These are phyloP conservation scores for Floccularia luteovirens DNA, from an alignment of 768 basidiomycete species.

Conservation along the genomic window DNA sequence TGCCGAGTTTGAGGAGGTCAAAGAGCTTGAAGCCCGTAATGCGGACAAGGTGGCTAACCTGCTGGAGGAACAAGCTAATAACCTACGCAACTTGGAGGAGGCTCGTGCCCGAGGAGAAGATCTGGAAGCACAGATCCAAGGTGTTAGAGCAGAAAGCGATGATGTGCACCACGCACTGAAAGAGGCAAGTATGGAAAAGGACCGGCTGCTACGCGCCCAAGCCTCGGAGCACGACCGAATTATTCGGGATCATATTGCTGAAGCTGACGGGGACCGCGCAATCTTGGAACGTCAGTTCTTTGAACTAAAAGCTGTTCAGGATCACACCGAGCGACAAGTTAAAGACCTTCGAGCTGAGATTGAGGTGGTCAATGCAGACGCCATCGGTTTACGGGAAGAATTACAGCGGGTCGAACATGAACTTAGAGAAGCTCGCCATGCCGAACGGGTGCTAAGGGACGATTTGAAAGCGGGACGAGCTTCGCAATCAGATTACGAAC, in stretches of 20 bases:
- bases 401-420: slow-evolving; percentile 65
- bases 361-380: slow-evolving; percentile 62
- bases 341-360: slow-evolving; percentile 54
- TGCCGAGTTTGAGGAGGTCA: slow-evolving; percentile 60
- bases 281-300: slow-evolving; percentile 85
- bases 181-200: slow-evolving; percentile 71
- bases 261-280: slow-evolving; percentile 90
- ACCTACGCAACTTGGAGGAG: slow-evolving; percentile 64
- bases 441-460: slow-evolving; percentile 64
- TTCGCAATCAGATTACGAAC: slow-evolving; percentile 63
- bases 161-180: slow-evolving; percentile 61
- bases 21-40: slow-evolving; percentile 57
- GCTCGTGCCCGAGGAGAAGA: slow-evolving; percentile 70
- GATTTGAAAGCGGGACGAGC: slow-evolving; percentile 65
- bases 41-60: slow-evolving; percentile 55
- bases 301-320: slow-evolving; percentile 58
- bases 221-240: slow-evolving; percentile 57
- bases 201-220: slow-evolving; percentile 64
- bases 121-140: slow-evolving; percentile 67
- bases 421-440: slow-evolving; percentile 55
- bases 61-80: slow-evolving; percentile 70
- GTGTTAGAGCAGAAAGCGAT: slow-evolving; percentile 63
- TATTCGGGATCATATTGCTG: slow-evolving; percentile 84
- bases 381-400: slow-evolving; percentile 64
- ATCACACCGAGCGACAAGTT: slow-evolving; percentile 51